Conservation (phyloP, 768 basidiomycete genomes). For the Tylopilus sp. region DNA sequence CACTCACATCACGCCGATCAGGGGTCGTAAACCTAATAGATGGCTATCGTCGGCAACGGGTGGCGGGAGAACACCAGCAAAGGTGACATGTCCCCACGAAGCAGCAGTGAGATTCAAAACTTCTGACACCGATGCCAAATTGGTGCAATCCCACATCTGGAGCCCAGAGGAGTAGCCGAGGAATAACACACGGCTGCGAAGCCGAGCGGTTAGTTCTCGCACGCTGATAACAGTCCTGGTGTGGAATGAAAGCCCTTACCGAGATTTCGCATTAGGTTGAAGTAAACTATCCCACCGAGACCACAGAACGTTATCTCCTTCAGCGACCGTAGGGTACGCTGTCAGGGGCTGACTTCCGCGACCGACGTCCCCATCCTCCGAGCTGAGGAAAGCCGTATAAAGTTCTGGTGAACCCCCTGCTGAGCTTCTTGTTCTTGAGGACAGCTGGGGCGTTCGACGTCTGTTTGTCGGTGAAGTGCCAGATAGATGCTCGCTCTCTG, state of each 20-base stretch:
- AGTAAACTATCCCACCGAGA: slow-evolving; percentile 31
- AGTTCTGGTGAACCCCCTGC: slow-evolving; percentile 14
- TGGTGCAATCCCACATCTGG: slow-evolving; percentile 62
- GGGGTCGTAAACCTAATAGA: slow-evolving; percentile 30
- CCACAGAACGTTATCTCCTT: slow-evolving; percentile 32
- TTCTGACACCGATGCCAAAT: slow-evolving; percentile 48
- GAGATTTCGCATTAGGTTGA: slow-evolving; percentile 15
- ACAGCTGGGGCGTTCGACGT: slow-evolving; percentile 6
- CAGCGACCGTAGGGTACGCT: slow-evolving; percentile 29
- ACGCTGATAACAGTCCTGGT: background rate
- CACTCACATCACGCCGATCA: slow-evolving; percentile 36
- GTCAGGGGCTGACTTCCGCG: slow-evolving; percentile 16
- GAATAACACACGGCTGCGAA: slow-evolving; percentile 43
- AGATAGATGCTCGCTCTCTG: slow-evolving; percentile 7
- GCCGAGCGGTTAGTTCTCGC: slow-evolving; percentile 2
- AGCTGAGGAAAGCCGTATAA: slow-evolving; percentile 8
- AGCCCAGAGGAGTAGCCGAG: slow-evolving; percentile 51
- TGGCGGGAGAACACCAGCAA: slow-evolving; percentile 42
- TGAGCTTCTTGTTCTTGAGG: background rate
- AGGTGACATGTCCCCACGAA: slow-evolving; percentile 34
- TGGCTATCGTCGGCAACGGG: slow-evolving; percentile 26
- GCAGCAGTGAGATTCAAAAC: slow-evolving; percentile 46
- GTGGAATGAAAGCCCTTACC: slow-evolving; percentile 11
- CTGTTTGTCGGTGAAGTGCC: slow-evolving; percentile 10
- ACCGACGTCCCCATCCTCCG: slow-evolving; percentile 21